A percentile compares a stretch with the other conserved stretches of the same genome.
phyloP scores from a whole-genome alignment of 2,329 filamentous ascomycete species.

The Daldinia sp. region DNA sequence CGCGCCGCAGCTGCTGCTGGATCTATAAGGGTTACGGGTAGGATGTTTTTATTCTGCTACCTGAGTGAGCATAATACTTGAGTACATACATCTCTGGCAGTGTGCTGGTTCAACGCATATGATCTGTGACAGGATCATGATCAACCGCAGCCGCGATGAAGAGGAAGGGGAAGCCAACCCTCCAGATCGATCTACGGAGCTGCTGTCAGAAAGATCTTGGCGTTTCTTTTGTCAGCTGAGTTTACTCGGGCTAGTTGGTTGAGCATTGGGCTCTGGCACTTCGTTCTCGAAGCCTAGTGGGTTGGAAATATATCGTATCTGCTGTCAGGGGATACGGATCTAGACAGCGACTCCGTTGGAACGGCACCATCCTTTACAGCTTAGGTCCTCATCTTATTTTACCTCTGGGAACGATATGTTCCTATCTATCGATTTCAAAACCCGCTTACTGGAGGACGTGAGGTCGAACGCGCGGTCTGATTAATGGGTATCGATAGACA shows the following conservation, averaged over 20 bases:
- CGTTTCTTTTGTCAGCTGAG: slow-evolving; percentile 8
- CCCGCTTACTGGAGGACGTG: neutral
- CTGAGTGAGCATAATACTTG: neutral
- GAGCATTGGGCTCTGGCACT: too few species aligned
- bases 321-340: neutral
- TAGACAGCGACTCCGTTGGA: neutral
- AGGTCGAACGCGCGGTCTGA: neutral
- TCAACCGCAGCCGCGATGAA: slow-evolving; percentile 10
- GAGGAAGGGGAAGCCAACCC: slow-evolving; percentile 3
- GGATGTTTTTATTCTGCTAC: neutral
- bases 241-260: slow-evolving; percentile 12
- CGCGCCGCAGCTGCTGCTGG: slow-evolving; percentile 84
- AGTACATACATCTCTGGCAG: slow-evolving; percentile 17
- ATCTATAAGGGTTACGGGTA: slow-evolving; percentile 68
- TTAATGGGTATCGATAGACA: neutral
- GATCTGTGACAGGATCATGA: slow-evolving; percentile 23
- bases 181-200: slow-evolving; percentile 32
- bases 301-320: neutral
- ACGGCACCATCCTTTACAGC: neutral
- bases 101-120: neutral
- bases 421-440: neutral
- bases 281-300: neutral
- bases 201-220: slow-evolving; percentile 20
- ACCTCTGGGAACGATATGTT: neutral
- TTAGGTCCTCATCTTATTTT: neutral